These are phyloP conservation scores for Trapa incisa DNA, from an alignment of 345 rosid species.

Conservation along the genomic window DNA sequence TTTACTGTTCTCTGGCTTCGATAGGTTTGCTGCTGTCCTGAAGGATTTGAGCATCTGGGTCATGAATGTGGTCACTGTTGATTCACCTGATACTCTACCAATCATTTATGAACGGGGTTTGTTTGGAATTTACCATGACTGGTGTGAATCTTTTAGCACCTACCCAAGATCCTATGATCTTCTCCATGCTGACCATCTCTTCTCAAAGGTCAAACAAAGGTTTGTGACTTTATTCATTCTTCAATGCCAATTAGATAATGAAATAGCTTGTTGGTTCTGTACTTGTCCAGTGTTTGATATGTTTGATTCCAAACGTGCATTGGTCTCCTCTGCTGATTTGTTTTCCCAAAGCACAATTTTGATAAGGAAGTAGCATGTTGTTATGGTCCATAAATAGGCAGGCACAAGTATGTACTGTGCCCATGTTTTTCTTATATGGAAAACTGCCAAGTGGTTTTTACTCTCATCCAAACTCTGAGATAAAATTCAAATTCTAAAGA, in stretches of 20 bases:
- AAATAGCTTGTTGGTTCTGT: no score
- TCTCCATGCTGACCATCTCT: slow-evolving; percentile 84
- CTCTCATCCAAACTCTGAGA: no score
- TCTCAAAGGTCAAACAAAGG: slow-evolving; percentile 76
- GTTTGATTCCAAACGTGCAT: no score
- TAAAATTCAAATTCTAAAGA: background rate
- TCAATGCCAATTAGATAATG: no score
- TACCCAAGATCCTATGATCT: slow-evolving; percentile 85
- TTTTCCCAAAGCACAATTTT: no score
- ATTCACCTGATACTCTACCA: slow-evolving; percentile 48
- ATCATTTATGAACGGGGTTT: slow-evolving; percentile 63
- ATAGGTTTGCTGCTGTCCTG: slow-evolving; percentile 76
- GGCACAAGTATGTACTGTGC: no score
- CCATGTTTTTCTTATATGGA: no score
- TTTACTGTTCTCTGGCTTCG: background rate
- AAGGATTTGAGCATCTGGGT: slow-evolving; percentile 63
- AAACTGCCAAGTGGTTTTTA: no score
- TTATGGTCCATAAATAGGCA: no score
- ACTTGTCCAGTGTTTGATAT: no score
- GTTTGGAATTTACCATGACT: slow-evolving; percentile 76
- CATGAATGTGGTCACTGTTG: slow-evolving; percentile 69
- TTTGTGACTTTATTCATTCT: slow-evolving; percentile 6
- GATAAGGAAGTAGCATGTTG: no score
- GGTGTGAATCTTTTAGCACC: slow-evolving; percentile 82
- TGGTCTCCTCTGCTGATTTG: no score